Percentiles rank a stretch among this genome's conserved stretches.
These are phyloP conservation scores for Brassica carinata DNA, from an alignment of 345 rosid genomes.

Conservation along the genomic window DNA sequence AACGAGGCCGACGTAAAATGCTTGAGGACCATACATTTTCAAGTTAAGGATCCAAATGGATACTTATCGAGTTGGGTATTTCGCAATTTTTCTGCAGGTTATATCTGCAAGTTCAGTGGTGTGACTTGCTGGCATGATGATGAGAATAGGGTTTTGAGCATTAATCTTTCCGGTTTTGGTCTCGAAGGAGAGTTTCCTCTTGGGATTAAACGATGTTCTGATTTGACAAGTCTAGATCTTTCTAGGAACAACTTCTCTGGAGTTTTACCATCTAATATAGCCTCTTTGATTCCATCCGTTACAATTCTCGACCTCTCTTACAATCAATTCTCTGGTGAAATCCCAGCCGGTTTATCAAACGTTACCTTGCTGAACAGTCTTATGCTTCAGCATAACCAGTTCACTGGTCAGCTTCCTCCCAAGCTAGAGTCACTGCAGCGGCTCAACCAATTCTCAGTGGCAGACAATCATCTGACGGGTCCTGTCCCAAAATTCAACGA, in stretches of 20 bases:
- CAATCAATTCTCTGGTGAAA: conserved; percentile 60
- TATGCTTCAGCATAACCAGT: conserved; percentile 62
- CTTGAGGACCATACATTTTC: not conserved
- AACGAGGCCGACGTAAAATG: not conserved
- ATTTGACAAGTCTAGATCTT: conserved; percentile 58
- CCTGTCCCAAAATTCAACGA: conserved; percentile 42
- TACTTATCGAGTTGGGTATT: not conserved
- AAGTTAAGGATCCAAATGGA: not conserved
- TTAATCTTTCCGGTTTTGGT: conserved; percentile 61
- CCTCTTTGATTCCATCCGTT: not conserved
- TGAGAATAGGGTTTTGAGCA: conserved; percentile 54
- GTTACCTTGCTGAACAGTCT: conserved; percentile 55
- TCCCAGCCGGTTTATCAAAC: conserved; percentile 45
- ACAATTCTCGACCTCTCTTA: conserved; percentile 63
- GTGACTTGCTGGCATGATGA: conserved; percentile 86
- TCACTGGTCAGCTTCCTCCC: conserved; percentile 59
- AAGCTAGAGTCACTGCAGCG: conserved; percentile 45
- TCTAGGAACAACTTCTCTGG: conserved; percentile 67
- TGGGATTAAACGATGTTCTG: too few relatives aligned
- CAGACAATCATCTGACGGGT: conserved; percentile 63
- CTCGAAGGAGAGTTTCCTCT: conserved; percentile 66
- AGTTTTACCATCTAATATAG: conserved; percentile 47
- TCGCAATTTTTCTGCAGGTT: conserved; percentile 41
- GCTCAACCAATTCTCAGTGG: conserved; percentile 46
- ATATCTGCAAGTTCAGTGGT: conserved; percentile 73